Conservation (phyloP, 1,139 yeast genomes). For the Protomyces gravidus region DNA sequence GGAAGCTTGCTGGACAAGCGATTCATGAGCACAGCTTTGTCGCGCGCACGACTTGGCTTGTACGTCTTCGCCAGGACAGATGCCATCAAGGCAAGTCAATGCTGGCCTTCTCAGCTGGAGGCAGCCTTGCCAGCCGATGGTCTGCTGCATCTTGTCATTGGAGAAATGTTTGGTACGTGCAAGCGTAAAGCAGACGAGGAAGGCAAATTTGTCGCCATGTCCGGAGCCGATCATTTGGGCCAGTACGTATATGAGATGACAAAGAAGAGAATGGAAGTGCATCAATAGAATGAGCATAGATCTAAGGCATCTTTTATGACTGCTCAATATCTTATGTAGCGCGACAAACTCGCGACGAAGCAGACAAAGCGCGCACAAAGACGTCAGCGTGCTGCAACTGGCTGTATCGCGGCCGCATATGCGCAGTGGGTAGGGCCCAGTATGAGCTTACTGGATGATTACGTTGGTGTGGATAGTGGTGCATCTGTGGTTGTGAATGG, state of each 20-base stretch:
- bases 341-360: not conserved
- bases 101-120: constrained; percentile 23
- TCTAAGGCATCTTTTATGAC: too few species aligned
- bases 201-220: constrained; percentile 37
- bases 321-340: too few species aligned
- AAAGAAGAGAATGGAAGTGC: constrained; percentile 33
- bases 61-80: constrained; percentile 40
- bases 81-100: constrained; percentile 2
- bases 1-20: constrained; percentile 38
- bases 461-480: not conserved
- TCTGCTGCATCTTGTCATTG: constrained; percentile 40
- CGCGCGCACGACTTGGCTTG: constrained; percentile 41
- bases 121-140: constrained; percentile 30
- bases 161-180: constrained; percentile 40
- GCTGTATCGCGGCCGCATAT: not conserved
- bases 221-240: constrained; percentile 42
- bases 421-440: not conserved
- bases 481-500: not conserved
- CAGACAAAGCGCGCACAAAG: not conserved
- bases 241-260: constrained; percentile 44
- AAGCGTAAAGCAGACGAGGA: constrained; percentile 31
- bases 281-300: too few species aligned
- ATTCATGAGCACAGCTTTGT: constrained; percentile 38
- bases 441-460: constrained; percentile 24
- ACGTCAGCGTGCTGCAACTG: not conserved